These are phyloP conservation scores for Geotrichum reessii DNA, from an alignment of 1,139 yeast genomes.

Conservation along the genomic window DNA sequence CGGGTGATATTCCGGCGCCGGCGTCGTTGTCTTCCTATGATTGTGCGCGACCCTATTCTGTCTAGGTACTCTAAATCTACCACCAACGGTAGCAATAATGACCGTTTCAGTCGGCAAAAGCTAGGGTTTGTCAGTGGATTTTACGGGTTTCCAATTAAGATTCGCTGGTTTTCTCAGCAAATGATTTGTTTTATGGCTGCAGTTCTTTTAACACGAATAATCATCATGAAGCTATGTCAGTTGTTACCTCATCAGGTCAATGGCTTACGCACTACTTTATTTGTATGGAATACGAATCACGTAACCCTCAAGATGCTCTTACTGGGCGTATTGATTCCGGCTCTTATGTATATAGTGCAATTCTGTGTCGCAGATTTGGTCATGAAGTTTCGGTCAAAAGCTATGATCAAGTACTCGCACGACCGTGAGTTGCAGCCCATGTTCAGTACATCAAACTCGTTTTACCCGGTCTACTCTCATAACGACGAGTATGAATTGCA, in stretches of 20 bases:
- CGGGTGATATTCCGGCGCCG: neutral
- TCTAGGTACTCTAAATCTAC: neutral
- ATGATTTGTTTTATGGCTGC: constrained; percentile 5
- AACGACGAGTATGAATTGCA: constrained; percentile 8
- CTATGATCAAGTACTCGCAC: neutral
- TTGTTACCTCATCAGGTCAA: constrained; percentile 8
- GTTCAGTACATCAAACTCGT: neutral
- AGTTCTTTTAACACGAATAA: constrained; percentile 4
- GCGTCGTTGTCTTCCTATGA: constrained; percentile 3
- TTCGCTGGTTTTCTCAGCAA: constrained; percentile 17
- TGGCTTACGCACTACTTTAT: constrained; percentile 6
- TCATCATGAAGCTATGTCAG: constrained; percentile 9
- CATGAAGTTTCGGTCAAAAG: constrained; percentile 9
- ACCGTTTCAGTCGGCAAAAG: constrained; percentile 3
- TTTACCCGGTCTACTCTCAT: neutral
- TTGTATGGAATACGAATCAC: constrained; percentile 9
- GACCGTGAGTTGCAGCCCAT: constrained; percentile 2
- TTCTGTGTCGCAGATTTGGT: constrained; percentile 12
- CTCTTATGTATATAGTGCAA: constrained; percentile 11
- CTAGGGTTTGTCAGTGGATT: constrained; percentile 16
- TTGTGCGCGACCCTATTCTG: constrained; percentile 3
- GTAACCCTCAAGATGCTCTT: neutral
- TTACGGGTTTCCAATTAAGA: constrained; percentile 16
- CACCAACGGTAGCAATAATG: neutral
- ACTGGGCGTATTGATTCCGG: constrained; percentile 11